Conservation (phyloP, 441 rosid species). For the Geranium incanum region DNA sequence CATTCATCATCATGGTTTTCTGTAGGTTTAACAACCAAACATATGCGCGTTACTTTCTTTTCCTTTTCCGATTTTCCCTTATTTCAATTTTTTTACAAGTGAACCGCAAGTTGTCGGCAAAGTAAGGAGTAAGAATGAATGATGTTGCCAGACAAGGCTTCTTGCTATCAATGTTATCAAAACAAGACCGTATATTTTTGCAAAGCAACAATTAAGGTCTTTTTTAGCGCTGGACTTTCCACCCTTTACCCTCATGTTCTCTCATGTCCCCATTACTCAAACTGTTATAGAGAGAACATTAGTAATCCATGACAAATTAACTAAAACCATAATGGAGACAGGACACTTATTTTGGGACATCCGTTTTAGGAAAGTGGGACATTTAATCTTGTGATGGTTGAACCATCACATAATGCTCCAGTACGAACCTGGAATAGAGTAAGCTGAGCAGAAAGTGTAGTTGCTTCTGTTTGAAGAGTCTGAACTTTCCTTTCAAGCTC, state of each 20-base stretch:
- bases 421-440: conserved; percentile 63
- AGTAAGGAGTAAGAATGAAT: background rate
- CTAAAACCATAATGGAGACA: background rate
- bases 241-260: background rate
- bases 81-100: background rate
- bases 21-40: background rate
- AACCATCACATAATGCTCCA: background rate
- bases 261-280: background rate
- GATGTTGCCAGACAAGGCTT: background rate
- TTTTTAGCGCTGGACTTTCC: too few species aligned
- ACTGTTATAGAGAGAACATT: background rate
- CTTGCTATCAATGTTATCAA: background rate
- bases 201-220: background rate
- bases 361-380: background rate
- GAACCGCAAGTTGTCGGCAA: background rate
- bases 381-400: too few species aligned
- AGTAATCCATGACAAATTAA: background rate
- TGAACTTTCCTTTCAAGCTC: conserved; percentile 85
- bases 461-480: conserved; percentile 83
- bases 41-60: background rate
- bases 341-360: background rate
- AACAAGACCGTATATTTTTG: background rate
- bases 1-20: background rate
- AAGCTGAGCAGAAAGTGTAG: conserved; percentile 79
- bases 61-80: background rate